Evolutionary conservation across 345 rosid species (phyloP).

Genomic region (Kernera saxatilis): DNA sequence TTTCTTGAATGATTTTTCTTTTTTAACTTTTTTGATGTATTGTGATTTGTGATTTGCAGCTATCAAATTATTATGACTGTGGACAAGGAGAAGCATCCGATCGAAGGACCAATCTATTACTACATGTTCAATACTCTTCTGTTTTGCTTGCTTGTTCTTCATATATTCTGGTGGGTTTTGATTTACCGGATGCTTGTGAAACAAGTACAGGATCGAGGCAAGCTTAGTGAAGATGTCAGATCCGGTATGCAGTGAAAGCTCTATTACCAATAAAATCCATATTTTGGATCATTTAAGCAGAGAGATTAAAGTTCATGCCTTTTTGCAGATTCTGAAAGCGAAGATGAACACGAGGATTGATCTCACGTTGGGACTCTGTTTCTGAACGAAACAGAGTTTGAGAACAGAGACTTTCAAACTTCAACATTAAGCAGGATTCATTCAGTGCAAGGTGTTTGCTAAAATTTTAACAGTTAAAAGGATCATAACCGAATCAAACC

Average conservation of each 20-base stretch:
- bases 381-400: not conserved
- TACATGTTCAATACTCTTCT: conserved; percentile 80
- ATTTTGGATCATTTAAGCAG: not conserved
- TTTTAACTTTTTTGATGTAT: not conserved
- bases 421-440: not conserved
- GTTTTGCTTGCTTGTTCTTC: conserved; percentile 66
- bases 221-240: conserved; percentile 81
- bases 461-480: not conserved
- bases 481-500: not conserved
- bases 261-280: not conserved
- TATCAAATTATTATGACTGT: conserved; percentile 67
- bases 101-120: conserved; percentile 70
- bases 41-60: conserved; percentile 36
- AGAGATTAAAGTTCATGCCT: not conserved
- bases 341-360: conserved; percentile 76
- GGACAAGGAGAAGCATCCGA: conserved; percentile 58
- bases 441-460: not conserved
- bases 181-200: conserved; percentile 70
- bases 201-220: conserved; percentile 78
- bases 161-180: conserved; percentile 94
- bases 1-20: conserved; percentile 14
- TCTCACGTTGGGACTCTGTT: not conserved
- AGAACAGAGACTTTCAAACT: not conserved
- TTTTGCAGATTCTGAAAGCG: conserved; percentile 78
- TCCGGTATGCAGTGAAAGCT: conserved; percentile 49